These are phyloP conservation scores for Didymella pomorum DNA, from an alignment of 2,329 filamentous ascomycete genomes.

Conservation along the genomic window DNA sequence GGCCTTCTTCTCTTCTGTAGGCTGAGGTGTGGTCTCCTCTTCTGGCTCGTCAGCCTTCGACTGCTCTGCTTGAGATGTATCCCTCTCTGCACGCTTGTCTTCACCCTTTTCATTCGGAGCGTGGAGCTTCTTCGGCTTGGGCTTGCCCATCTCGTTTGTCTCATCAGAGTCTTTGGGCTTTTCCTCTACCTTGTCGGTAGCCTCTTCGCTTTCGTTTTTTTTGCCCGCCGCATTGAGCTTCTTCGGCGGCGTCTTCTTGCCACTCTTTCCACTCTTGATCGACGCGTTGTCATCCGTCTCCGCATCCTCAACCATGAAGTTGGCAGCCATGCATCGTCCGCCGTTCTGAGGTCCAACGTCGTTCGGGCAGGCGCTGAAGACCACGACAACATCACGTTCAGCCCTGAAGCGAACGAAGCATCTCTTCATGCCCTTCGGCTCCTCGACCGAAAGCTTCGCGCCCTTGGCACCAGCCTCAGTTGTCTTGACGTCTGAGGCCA, in stretches of 20 bases:
- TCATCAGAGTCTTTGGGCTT: neutral
- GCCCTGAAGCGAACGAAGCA: conserved; percentile 46
- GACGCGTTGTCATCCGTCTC: conserved; percentile 35
- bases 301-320: conserved; percentile 50
- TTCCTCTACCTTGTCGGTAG: conserved; percentile 5
- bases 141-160: conserved; percentile 1
- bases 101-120: conserved; percentile 2
- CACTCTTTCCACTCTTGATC: conserved; percentile 20
- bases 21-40: neutral
- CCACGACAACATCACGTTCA: conserved; percentile 48
- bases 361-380: conserved; percentile 51
- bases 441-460: conserved; percentile 38
- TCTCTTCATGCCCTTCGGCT: conserved; percentile 48
- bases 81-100: conserved; percentile 2
- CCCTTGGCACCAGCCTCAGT: conserved; percentile 42
- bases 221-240: conserved; percentile 22
- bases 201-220: conserved; percentile 4
- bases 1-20: neutral
- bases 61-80: conserved; percentile 20
- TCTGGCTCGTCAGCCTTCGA: conserved; percentile 1
- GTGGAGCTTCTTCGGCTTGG: conserved; percentile 17
- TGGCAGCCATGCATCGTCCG: conserved; percentile 50
- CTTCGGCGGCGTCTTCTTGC: conserved; percentile 31
- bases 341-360: conserved; percentile 49
- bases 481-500: conserved; percentile 14